These are phyloP conservation scores for Xylaria digitata DNA, from an alignment of 2,329 filamentous ascomycete genomes.

Conservation along the genomic window DNA sequence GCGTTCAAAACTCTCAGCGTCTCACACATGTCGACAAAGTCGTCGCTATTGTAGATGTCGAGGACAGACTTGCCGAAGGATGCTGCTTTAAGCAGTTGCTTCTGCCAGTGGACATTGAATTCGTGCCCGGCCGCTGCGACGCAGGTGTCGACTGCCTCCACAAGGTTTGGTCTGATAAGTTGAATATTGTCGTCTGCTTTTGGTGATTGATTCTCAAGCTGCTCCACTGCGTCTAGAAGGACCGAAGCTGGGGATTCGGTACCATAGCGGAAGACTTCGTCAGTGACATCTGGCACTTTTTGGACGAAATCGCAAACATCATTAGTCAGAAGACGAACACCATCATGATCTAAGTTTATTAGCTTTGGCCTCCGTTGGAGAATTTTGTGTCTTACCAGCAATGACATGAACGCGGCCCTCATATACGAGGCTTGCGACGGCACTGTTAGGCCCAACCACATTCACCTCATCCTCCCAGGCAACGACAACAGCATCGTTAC, in stretches of 20 bases:
- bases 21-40: constrained; percentile 99
- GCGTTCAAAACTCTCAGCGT: constrained; percentile 92
- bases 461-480: constrained; percentile 99
- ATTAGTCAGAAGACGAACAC: constrained; percentile 89
- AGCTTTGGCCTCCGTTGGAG: constrained; percentile 29
- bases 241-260: constrained; percentile 91
- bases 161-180: constrained; percentile 85
- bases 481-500: constrained; percentile 90
- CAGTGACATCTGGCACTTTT: constrained; percentile 85
- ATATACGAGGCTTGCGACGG: constrained; percentile 84
- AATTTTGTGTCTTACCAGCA: constrained; percentile 68
- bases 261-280: constrained; percentile 89
- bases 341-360: constrained; percentile 72
- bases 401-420: constrained; percentile 90
- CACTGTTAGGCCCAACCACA: constrained; percentile 85
- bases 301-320: constrained; percentile 98
- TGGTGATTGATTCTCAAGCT: constrained; percentile 91
- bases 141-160: constrained; percentile 93
- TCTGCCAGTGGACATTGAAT: constrained; percentile 91
- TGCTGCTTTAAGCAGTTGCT: constrained; percentile 92
- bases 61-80: constrained; percentile 98
- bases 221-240: constrained; percentile 90
- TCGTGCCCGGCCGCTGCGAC: constrained; percentile 94
- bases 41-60: constrained; percentile 96
- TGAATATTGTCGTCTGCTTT: constrained; percentile 99